These are phyloP conservation scores for Aaosphaeria arxii DNA, from an alignment of 2,329 filamentous ascomycete species.

Conservation along the genomic window DNA sequence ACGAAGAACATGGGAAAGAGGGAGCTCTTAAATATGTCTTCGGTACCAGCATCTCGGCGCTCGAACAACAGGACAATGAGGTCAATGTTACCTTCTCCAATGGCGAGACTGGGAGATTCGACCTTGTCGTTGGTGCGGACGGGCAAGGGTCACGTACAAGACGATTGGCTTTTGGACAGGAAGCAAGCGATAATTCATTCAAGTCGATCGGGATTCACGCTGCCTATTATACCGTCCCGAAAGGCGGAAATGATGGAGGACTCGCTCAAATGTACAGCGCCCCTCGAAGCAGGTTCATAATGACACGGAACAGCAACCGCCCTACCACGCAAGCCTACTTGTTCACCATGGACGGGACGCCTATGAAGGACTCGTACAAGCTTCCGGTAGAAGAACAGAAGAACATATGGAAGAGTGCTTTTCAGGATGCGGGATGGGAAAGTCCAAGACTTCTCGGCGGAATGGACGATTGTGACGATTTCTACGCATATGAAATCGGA, in stretches of 20 bases:
- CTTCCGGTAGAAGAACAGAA: conserved; percentile 35
- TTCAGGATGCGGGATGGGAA: conserved; percentile 46
- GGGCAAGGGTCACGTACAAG: conserved; percentile 49
- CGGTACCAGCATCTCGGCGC: conserved; percentile 13
- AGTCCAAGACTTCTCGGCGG: conserved; percentile 39
- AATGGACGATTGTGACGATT: conserved; percentile 40
- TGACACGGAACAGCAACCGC: conserved; percentile 41
- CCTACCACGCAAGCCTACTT: conserved; percentile 9
- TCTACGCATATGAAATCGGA: conserved; percentile 44
- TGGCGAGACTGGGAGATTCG: conserved; percentile 42
- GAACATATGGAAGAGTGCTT: conserved; percentile 34
- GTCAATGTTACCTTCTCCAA: conserved; percentile 44
- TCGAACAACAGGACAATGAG: conserved; percentile 29
- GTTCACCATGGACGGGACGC: not conserved
- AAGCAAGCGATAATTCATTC: conserved; percentile 3
- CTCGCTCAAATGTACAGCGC: conserved; percentile 36
- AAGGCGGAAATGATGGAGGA: conserved; percentile 28
- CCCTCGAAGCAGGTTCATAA: conserved; percentile 32
- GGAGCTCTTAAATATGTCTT: conserved; percentile 24
- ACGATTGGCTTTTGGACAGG: conserved; percentile 7
- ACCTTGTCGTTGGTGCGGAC: conserved; percentile 55
- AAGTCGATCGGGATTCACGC: conserved; percentile 17
- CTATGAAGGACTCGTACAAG: not conserved
- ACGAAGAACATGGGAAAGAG: not conserved
- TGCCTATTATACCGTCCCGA: conserved; percentile 35